phyloP scores from a whole-genome alignment of 306 rosid genomes.

The Rosa chinensis region DNA sequence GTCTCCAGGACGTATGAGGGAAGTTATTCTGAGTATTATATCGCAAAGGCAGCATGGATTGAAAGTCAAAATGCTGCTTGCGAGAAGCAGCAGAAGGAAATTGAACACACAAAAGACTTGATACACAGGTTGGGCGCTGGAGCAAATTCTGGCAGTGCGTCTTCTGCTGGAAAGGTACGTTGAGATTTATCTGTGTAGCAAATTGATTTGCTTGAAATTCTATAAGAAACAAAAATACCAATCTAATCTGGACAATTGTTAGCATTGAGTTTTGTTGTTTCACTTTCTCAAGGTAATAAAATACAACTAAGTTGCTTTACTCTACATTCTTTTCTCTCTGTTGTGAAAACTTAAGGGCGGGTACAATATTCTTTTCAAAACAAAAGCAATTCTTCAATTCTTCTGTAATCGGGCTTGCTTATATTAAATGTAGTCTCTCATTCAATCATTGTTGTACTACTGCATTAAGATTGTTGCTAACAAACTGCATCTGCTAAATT shows the following conservation, averaged over 20 bases:
- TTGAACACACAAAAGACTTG: slow-evolving; percentile 79
- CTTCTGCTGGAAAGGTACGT: slow-evolving; percentile 89
- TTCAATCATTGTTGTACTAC: background rate
- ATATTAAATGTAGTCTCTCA: background rate
- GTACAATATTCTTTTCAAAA: background rate
- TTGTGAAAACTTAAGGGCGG: background rate
- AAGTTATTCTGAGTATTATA: slow-evolving; percentile 74
- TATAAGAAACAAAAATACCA: background rate
- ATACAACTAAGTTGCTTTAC: background rate
- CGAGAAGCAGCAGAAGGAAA: slow-evolving; percentile 99
- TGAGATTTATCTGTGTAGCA: background rate
- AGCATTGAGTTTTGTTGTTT: background rate
- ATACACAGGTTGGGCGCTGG: slow-evolving; percentile 91
- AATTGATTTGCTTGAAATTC: no score
- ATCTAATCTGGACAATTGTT: background rate
- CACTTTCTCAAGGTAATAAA: background rate
- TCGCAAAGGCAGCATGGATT: slow-evolving; percentile 80
- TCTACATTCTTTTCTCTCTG: background rate
- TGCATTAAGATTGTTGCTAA: background rate
- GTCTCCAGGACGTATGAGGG: slow-evolving; percentile 80
- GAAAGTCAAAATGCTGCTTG: slow-evolving; percentile 90
- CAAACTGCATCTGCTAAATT: background rate
- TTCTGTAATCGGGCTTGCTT: background rate
- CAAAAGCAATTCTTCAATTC: background rate
- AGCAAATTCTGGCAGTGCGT: slow-evolving; percentile 17